Conservation (phyloP, 805 yeast species). For the Myxozyma lipomycoides region DNA sequence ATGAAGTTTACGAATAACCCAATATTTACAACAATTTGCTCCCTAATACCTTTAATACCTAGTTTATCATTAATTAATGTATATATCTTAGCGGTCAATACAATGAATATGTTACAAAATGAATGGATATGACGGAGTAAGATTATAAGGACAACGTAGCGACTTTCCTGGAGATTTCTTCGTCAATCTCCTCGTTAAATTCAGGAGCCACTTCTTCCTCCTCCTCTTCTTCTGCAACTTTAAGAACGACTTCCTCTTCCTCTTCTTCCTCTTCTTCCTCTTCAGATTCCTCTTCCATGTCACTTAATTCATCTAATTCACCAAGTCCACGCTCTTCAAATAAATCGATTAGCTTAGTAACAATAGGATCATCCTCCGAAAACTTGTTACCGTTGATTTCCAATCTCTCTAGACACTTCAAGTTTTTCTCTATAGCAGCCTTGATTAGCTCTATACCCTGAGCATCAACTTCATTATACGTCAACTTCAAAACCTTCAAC, state of each 20-base stretch:
- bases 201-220: conserved; percentile 50
- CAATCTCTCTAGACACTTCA: conserved; percentile 59
- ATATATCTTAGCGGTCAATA: too few relatives aligned
- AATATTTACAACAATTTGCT: too few relatives aligned
- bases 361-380: conserved; percentile 74
- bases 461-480: conserved; percentile 80
- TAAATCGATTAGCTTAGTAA: conserved; percentile 56
- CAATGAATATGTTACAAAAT: too few relatives aligned
- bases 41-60: too few relatives aligned
- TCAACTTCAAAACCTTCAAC: conserved; percentile 64
- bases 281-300: conserved; percentile 77
- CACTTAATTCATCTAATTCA: conserved; percentile 89
- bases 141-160: conserved; percentile 48
- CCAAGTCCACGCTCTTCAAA: conserved; percentile 74
- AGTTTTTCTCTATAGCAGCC: conserved; percentile 47
- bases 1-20: too few relatives aligned
- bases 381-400: conserved; percentile 94
- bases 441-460: conserved; percentile 59
- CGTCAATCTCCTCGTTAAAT: conserved; percentile 41
- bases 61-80: background rate
- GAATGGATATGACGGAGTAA: background rate
- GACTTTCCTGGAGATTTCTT: conserved; percentile 48
- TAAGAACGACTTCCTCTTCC: conserved; percentile 56
- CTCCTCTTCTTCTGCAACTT: conserved; percentile 39
- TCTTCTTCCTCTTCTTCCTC: conserved; percentile 65